These are phyloP conservation scores for Phytopythium ostracodes DNA, from an alignment of 352 stramenopile species.

Conservation along the genomic window DNA sequence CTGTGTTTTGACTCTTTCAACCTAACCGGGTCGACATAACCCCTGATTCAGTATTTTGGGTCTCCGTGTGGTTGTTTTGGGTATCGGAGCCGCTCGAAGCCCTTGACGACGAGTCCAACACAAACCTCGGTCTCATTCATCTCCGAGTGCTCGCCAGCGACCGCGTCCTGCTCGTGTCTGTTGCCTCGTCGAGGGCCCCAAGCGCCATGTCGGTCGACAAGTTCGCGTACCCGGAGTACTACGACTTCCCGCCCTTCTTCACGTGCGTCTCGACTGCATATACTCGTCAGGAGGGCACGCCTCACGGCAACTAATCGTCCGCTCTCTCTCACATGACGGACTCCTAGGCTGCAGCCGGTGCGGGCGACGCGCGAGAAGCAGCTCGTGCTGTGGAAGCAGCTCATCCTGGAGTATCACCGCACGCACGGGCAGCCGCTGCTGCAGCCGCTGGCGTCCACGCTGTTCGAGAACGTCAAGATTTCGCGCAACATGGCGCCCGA, in stretches of 20 bases:
- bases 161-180: too few species aligned
- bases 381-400: conserved; percentile 82
- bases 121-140: background rate
- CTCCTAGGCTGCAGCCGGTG: conserved; percentile 63
- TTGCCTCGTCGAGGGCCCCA: background rate
- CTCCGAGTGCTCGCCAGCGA: too few species aligned
- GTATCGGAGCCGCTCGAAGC: too few species aligned
- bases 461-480: conserved; percentile 86
- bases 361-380: conserved; percentile 84
- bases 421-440: conserved; percentile 67
- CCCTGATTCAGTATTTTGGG: too few species aligned
- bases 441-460: conserved; percentile 52
- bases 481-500: conserved; percentile 75
- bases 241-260: conserved; percentile 86
- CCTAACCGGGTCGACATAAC: too few species aligned
- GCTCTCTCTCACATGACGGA: too few species aligned
- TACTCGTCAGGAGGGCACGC: too few species aligned
- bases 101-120: background rate
- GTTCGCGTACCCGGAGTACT: conserved; percentile 84
- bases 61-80: too few species aligned
- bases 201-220: conserved; percentile 46
- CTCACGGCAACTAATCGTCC: too few species aligned
- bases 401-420: conserved; percentile 83
- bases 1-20: too few species aligned
- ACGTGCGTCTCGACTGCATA: conserved; percentile 30